Conservation (phyloP, 2,329 filamentous ascomycete genomes). For the Proliferodiscus dingleyae region DNA sequence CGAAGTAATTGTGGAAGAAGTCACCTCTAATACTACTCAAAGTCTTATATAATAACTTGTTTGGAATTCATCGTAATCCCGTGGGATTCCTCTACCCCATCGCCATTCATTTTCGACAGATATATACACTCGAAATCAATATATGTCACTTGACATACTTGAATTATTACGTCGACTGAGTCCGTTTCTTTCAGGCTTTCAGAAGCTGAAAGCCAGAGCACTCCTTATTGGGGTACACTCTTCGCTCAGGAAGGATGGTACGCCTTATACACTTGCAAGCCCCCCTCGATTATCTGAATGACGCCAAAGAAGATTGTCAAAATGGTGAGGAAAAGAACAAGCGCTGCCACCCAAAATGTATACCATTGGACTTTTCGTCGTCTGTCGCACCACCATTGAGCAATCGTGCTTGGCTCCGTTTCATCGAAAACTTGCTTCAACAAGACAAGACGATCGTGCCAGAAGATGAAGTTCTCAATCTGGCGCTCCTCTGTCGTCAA, state of each 20-base stretch:
- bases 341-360: constrained; percentile 40
- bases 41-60: too few relatives aligned
- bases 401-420: constrained; percentile 31
- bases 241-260: constrained; percentile 3
- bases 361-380: constrained; percentile 40
- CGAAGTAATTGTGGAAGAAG: too few relatives aligned
- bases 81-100: too few relatives aligned
- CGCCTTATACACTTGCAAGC: constrained; percentile 35
- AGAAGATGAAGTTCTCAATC: constrained; percentile 35
- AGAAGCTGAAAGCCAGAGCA: too few relatives aligned
- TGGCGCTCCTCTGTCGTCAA: constrained; percentile 32
- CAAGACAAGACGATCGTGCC: constrained; percentile 39
- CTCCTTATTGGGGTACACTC: too few relatives aligned
- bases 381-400: constrained; percentile 40
- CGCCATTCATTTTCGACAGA: too few relatives aligned
- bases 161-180: too few relatives aligned
- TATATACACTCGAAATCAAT: too few relatives aligned
- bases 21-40: too few relatives aligned
- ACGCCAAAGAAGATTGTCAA: constrained; percentile 31
- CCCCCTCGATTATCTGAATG: constrained; percentile 37
- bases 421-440: constrained; percentile 41
- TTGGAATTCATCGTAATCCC: too few relatives aligned
- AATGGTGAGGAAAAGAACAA: constrained; percentile 11
- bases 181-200: too few relatives aligned
- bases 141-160: too few relatives aligned